Evolutionary conservation across 768 basidiomycete genomes (phyloP), one percentile per base, ranked within the genome.

Genomic region (Vararia minispora): DNA sequence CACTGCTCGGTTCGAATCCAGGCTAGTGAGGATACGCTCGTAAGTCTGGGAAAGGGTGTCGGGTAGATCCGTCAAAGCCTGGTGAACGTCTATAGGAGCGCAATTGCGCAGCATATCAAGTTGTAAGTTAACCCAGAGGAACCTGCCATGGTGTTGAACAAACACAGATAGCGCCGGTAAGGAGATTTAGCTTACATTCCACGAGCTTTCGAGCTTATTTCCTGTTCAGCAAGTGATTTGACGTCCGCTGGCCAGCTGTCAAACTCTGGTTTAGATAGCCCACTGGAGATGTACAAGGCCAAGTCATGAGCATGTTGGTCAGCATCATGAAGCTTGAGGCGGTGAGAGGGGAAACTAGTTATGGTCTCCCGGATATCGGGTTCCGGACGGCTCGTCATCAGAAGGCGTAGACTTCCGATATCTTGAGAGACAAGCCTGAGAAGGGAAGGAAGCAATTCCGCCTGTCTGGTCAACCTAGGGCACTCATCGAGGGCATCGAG

Each of bases 401-500:
- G 32, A 13, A 44, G 20, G 9, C 43, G 43, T 18, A 44, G n/a
- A n/a, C n/a, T n/a, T n/a, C n/a, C n/a, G n/a, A n/a, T 10, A 36
- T 44, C 39, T 22, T 34, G 28, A 29, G 33, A 29, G 11, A 13
- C 20, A 16, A 36, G 24, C 14, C 13, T 5, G 11, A 52, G 36
- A 9, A 42, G 24, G 3, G 23, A 26, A 3, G 48, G 31, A 6
- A 55, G 30, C 22, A 37, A 29, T 2, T 33, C 28, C n/a, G 37
- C 26, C 20, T 50, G 43, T 12, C 36, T 24, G 40, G 12, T 23
- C 22, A 31, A 17, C 7, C 34, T 36, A 18, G 31, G 40, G 25
- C 46, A 49, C 38, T 55, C 53, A 24, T 55, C 53, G 1, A 54
- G 35, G 0, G 41, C 53, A 29, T 55, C 53, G 20, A 54, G 18